Evolutionary conservation across 2,329 filamentous ascomycete genomes (phyloP).

Genomic region (Colletotrichum sp.): DNA sequence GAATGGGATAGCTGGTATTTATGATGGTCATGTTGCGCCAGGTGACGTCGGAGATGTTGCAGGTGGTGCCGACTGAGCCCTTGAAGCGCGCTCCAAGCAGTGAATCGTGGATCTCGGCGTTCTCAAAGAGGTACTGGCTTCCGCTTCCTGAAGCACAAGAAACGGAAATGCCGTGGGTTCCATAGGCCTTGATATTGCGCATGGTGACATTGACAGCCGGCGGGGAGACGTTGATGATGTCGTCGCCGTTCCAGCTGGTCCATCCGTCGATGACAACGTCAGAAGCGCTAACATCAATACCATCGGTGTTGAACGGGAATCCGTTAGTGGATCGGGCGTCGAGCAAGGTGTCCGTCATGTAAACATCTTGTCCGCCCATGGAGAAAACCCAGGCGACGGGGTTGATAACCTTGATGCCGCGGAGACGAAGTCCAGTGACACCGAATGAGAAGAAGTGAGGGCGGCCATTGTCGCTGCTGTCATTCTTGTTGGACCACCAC

Average conservation of each 20-base stretch:
- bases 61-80: slow-evolving; percentile 1
- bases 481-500: neutral
- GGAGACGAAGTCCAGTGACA: neutral
- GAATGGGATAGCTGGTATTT: slow-evolving; percentile 3
- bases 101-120: neutral
- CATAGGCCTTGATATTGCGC: slow-evolving; percentile 1
- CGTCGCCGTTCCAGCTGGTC: slow-evolving; percentile 6
- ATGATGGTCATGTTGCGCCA: slow-evolving; percentile 10
- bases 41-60: neutral
- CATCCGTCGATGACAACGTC: neutral
- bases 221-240: slow-evolving; percentile 3
- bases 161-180: neutral
- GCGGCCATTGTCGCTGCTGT: neutral
- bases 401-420: neutral
- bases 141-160: neutral
- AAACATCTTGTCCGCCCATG: neutral
- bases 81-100: slow-evolving; percentile 4
- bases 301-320: slow-evolving; percentile 6
- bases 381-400: slow-evolving; percentile 8
- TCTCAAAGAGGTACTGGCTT: neutral
- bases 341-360: slow-evolving; percentile 10
- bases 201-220: slow-evolving; percentile 5
- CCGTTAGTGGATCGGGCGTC: neutral
- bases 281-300: neutral
- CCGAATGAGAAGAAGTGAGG: slow-evolving; percentile 9